These are phyloP conservation scores for Mucor ambiguus DNA, from an alignment of 371 early-diverging fungal species.

Conservation along the genomic window DNA sequence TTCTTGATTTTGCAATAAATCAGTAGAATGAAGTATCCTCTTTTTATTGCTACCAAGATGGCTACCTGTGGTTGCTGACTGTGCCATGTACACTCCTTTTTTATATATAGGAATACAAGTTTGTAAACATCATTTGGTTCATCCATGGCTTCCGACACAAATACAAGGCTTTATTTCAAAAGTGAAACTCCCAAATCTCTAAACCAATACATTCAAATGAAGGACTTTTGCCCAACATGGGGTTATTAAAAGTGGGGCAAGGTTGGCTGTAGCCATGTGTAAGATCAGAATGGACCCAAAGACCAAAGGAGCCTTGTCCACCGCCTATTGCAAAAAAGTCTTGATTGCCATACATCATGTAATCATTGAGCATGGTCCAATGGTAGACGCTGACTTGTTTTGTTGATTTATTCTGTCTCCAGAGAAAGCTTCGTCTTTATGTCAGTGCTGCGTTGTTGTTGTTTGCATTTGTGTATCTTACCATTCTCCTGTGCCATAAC, in stretches of 20 bases:
- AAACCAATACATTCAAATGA: constrained; percentile 38
- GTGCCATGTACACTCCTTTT: too few relatives aligned
- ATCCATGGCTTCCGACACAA: too few relatives aligned
- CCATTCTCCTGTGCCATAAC: constrained; percentile 54
- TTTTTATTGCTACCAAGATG: too few relatives aligned
- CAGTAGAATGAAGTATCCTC: too few relatives aligned
- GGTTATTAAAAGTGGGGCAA: constrained; percentile 42
- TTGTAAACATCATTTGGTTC: too few relatives aligned
- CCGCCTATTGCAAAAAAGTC: constrained; percentile 38
- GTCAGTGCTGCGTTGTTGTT: not conserved
- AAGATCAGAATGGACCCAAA: constrained; percentile 42
- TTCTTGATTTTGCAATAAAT: constrained; percentile 2
- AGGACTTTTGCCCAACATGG: constrained; percentile 17
- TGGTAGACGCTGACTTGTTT: constrained; percentile 24
- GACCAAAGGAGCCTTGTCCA: constrained; percentile 39
- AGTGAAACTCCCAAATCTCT: constrained; percentile 43
- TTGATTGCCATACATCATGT: constrained; percentile 35
- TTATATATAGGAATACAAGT: too few relatives aligned
- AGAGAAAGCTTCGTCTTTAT: constrained; percentile 29
- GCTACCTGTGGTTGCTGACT: too few relatives aligned
- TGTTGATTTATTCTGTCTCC: constrained; percentile 25
- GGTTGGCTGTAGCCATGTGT: constrained; percentile 42
- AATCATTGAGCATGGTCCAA: constrained; percentile 40
- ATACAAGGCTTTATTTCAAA: constrained; percentile 19
- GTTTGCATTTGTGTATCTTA: constrained; percentile 10